Conservation (phyloP, 129 eudicot species). For the Flaveria trinervia region DNA sequence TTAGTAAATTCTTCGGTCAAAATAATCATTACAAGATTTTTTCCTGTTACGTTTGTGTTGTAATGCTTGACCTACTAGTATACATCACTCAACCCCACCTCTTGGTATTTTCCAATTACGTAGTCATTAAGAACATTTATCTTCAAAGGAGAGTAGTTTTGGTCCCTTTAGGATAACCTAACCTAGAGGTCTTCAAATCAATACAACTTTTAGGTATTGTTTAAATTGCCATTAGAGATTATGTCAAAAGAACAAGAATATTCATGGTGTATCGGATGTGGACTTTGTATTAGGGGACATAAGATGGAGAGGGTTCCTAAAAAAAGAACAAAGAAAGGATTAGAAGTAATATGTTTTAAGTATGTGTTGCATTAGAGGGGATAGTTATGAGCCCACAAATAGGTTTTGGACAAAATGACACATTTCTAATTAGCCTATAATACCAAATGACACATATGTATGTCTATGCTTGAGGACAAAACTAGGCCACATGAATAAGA, state of each 20-base stretch:
- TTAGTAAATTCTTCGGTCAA: too few species aligned
- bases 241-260: not conserved
- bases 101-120: not conserved
- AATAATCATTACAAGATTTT: too few species aligned
- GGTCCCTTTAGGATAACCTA: not conserved
- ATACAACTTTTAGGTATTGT: not conserved
- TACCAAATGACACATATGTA: slow-evolving; percentile 50
- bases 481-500: slow-evolving; percentile 56
- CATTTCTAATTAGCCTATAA: slow-evolving; percentile 45
- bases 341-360: slow-evolving; percentile 9
- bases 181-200: not conserved
- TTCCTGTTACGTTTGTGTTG: too few species aligned
- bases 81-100: too few species aligned
- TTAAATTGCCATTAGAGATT: not conserved
- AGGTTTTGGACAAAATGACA: slow-evolving; percentile 39
- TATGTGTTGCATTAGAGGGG: slow-evolving; percentile 28
- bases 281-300: slow-evolving; percentile 25
- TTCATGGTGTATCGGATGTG: not conserved
- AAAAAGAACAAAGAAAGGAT: slow-evolving; percentile 35
- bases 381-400: slow-evolving; percentile 38
- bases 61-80: too few species aligned
- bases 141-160: not conserved
- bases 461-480: slow-evolving; percentile 61
- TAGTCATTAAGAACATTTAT: not conserved
- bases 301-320: slow-evolving; percentile 30